phyloP scores from a whole-genome alignment of 352 stramenopile species.

The Thraustochytrium striatum region DNA sequence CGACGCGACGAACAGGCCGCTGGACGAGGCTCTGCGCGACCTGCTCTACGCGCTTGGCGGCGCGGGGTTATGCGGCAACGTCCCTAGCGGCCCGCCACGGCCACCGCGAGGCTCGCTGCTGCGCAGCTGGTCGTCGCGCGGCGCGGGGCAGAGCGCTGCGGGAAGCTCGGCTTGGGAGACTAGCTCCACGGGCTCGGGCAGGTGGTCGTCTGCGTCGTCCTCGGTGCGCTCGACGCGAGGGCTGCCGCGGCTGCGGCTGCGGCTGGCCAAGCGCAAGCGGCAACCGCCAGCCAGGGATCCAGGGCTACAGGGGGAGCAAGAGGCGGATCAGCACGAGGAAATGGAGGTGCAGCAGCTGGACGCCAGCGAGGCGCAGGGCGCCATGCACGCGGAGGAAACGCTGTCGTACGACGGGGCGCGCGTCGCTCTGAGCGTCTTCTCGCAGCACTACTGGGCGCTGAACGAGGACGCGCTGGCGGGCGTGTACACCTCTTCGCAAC shows the following conservation, averaged over 20 bases:
- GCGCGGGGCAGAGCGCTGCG: no score
- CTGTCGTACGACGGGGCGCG: neutral
- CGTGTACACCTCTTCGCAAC: neutral
- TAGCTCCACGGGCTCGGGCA: neutral
- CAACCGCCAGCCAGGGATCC: neutral
- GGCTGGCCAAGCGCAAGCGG: neutral
- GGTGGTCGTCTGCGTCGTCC: neutral
- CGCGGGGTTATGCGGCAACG: neutral
- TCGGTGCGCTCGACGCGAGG: neutral
- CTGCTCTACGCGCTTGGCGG: neutral
- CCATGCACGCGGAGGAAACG: no score
- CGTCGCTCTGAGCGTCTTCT: neutral
- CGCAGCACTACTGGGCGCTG: slow-evolving; percentile 12
- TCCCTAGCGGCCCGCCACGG: neutral
- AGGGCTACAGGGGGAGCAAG: neutral
- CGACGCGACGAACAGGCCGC: slow-evolving; percentile 1
- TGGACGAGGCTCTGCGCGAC: slow-evolving; percentile 33
- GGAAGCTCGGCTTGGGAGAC: neutral
- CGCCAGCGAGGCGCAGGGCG: neutral
- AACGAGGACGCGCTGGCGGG: slow-evolving; percentile 1
- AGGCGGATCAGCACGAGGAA: neutral
- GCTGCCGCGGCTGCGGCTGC: neutral
- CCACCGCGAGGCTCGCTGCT: neutral
- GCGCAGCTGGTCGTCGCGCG: neutral
- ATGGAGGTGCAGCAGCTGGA: neutral